phyloP scores from a whole-genome alignment of 164 flowering plant species.

The Sextonia rubra region DNA sequence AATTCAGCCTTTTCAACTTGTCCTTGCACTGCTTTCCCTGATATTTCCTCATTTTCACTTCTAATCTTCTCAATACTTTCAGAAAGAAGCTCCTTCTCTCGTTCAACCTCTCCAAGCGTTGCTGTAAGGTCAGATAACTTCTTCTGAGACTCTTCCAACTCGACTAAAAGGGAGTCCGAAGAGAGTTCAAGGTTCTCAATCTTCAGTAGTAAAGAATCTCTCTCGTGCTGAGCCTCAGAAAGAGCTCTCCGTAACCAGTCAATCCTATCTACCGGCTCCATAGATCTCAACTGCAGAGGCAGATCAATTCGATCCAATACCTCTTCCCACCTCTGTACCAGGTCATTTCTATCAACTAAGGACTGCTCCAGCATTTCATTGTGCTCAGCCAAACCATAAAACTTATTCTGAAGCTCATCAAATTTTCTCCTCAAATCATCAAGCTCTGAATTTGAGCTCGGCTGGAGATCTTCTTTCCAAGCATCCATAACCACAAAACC shows the following conservation, averaged over 20 bases:
- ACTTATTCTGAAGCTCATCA: conserved; percentile 82
- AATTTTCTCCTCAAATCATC: conserved; percentile 68
- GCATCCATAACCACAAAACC: conserved; percentile 57
- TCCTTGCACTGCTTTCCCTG: conserved; percentile 28
- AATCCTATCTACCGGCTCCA: conserved; percentile 83
- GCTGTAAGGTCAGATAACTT: conserved; percentile 45
- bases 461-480: conserved; percentile 59
- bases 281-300: conserved; percentile 64
- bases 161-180: conserved; percentile 50
- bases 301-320: conserved; percentile 62
- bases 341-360: conserved; percentile 81
- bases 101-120: conserved; percentile 34
- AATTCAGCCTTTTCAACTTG: conserved; percentile 45
- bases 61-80: conserved; percentile 41
- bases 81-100: conserved; percentile 54
- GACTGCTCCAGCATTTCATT: conserved; percentile 99
- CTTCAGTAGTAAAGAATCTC: conserved; percentile 48
- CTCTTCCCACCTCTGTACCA: conserved; percentile 91
- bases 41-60: conserved; percentile 37
- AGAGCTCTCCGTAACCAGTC: conserved; percentile 76
- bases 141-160: conserved; percentile 49
- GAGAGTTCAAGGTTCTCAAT: conserved; percentile 52
- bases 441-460: conserved; percentile 27
- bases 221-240: conserved; percentile 56
- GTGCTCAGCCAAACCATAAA: conserved; percentile 89